Evolutionary conservation across 257 asterid genomes (phyloP).

Genomic region (Solanum okadae): DNA sequence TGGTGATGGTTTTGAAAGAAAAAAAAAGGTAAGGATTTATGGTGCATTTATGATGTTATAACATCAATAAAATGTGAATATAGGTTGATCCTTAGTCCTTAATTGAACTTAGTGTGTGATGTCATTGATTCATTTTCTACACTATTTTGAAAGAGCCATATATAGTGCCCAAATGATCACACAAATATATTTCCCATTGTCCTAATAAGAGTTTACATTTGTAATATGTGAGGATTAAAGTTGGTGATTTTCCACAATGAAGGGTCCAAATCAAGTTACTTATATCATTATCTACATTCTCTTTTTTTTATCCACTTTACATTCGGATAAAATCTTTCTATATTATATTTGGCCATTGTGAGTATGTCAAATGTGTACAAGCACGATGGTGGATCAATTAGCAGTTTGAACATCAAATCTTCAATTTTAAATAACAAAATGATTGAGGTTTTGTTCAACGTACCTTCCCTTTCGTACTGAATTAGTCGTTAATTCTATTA

Average conservation of each 20-base stretch:
- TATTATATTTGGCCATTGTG: no score
- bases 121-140: neutral
- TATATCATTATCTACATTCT: neutral
- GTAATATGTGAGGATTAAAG: neutral
- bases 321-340: no score
- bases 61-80: neutral
- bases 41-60: neutral
- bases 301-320: neutral
- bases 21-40: no score
- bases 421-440: neutral
- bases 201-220: neutral
- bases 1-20: neutral
- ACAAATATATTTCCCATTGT: neutral
- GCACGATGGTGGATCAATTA: neutral
- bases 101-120: neutral
- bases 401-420: neutral
- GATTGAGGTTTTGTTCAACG: neutral
- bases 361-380: no score
- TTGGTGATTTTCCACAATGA: neutral
- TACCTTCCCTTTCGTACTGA: neutral
- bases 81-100: neutral
- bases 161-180: neutral
- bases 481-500: neutral
- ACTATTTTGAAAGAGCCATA: neutral
- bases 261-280: neutral